These are phyloP conservation scores for Diatrype stigma DNA, from an alignment of 2,329 filamentous ascomycete species.

Conservation along the genomic window DNA sequence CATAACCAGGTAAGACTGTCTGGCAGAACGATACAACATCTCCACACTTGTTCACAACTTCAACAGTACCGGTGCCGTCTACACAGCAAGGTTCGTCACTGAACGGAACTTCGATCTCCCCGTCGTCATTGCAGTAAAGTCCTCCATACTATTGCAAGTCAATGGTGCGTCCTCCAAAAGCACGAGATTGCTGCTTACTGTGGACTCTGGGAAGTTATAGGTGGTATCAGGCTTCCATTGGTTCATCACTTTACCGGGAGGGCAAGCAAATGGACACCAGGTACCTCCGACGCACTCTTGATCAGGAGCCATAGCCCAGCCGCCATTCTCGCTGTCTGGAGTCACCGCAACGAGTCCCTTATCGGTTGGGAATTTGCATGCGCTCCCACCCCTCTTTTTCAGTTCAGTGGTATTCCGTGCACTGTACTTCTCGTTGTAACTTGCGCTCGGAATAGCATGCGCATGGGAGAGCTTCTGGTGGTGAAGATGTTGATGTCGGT, in stretches of 20 bases:
- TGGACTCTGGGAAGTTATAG: slow-evolving; percentile 67
- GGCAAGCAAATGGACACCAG: slow-evolving; percentile 76
- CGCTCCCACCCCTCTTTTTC: slow-evolving; percentile 46
- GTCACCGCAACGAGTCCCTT: slow-evolving; percentile 65
- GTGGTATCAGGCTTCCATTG: slow-evolving; percentile 72
- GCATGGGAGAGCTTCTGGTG: slow-evolving; percentile 28
- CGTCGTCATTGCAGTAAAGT: slow-evolving; percentile 64
- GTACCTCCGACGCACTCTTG: slow-evolving; percentile 61
- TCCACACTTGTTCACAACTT: slow-evolving; percentile 62
- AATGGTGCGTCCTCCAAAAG: slow-evolving; percentile 3
- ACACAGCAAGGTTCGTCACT: slow-evolving; percentile 64
- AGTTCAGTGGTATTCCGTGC: slow-evolving; percentile 28
- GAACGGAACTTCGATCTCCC: slow-evolving; percentile 67
- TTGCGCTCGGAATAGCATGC: slow-evolving; percentile 17
- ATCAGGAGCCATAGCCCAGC: slow-evolving; percentile 78
- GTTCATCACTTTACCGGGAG: slow-evolving; percentile 68
- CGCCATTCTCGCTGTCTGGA: slow-evolving; percentile 59
- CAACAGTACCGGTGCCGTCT: slow-evolving; percentile 60
- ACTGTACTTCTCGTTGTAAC: slow-evolving; percentile 26
- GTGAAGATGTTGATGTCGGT: slow-evolving; percentile 35
- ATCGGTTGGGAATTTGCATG: slow-evolving; percentile 64
- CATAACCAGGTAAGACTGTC: slow-evolving; percentile 73
- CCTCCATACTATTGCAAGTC: slow-evolving; percentile 60
- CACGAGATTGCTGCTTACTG: slow-evolving; percentile 47
- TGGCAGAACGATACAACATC: slow-evolving; percentile 68